Conservation (phyloP, 805 yeast species). For the Jamesozyma piceae region DNA sequence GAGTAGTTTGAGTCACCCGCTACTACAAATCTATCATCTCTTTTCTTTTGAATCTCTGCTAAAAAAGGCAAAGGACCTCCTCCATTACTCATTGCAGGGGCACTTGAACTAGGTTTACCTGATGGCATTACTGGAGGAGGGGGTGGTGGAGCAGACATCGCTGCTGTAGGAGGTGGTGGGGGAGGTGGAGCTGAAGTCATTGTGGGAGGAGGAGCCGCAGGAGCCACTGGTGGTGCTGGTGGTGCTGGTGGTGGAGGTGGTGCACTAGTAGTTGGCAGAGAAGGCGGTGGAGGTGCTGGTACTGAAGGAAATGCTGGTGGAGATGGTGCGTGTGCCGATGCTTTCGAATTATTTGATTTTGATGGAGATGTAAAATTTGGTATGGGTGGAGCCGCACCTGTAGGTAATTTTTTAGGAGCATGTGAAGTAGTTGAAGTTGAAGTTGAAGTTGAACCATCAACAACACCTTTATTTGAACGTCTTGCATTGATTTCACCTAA, state of each 20-base stretch:
- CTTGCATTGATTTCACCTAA: conserved; percentile 45
- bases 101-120: conserved; percentile 13
- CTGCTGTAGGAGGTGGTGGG: conserved; percentile 16
- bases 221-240: conserved; percentile 13
- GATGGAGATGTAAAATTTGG: conserved; percentile 8
- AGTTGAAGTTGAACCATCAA: conserved; percentile 21
- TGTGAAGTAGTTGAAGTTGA: conserved; percentile 12
- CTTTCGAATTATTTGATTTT: conserved; percentile 8
- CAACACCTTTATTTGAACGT: conserved; percentile 38
- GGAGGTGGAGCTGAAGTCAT: conserved; percentile 25
- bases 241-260: conserved; percentile 11
- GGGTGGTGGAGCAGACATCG: conserved; percentile 17
- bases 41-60: conserved; percentile 40
- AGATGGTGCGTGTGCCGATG: conserved; percentile 11
- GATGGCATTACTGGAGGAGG: conserved; percentile 16
- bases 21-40: conserved; percentile 39
- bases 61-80: conserved; percentile 41
- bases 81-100: conserved; percentile 20
- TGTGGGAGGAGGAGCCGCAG: conserved; percentile 15
- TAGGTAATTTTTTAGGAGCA: conserved; percentile 8
- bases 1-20: conserved; percentile 32
- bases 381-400: conserved; percentile 10
- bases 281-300: conserved; percentile 17
- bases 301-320: conserved; percentile 16
- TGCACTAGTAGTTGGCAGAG: conserved; percentile 15